A percentile compares a stretch with the other conserved stretches of the same genome.
Conservation (phyloP, 169 alveolate species). For the Plasmodium inui region DNA sequence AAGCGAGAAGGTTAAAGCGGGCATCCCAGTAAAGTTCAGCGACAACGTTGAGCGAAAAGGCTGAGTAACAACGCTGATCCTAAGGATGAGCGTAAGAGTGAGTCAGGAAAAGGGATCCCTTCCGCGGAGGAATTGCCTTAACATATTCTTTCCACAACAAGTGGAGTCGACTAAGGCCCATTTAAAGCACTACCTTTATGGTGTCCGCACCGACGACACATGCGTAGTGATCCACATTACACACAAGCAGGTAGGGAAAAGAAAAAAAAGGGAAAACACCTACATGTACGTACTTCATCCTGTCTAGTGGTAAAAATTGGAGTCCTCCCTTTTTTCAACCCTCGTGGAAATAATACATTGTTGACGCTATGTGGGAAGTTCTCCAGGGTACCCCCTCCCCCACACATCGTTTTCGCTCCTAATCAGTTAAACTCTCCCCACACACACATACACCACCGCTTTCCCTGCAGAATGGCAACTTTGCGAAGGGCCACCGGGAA, state of each 20-base stretch:
- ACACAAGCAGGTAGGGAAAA: constrained; percentile 4
- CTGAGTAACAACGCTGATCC: too few species aligned
- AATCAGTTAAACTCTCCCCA: too few species aligned
- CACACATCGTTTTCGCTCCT: not conserved
- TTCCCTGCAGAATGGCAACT: not conserved
- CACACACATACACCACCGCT: not conserved
- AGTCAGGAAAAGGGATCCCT: not conserved
- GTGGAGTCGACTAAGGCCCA: not conserved
- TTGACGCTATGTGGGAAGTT: not conserved
- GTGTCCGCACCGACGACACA: constrained; percentile 17
- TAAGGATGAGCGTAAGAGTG: not conserved
- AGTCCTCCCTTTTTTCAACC: not conserved
- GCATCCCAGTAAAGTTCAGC: not conserved
- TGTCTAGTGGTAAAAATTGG: not conserved
- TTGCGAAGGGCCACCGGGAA: not conserved
- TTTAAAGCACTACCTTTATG: constrained; percentile 15
- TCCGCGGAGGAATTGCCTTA: not conserved
- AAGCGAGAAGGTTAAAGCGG: not conserved
- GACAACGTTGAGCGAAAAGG: not conserved
- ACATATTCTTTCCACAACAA: constrained; percentile 33
- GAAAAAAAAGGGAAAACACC: not conserved
- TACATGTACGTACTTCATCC: not conserved
- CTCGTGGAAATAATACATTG: not conserved
- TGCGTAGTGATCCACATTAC: constrained; percentile 24
- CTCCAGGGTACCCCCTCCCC: not conserved